Evolutionary conservation across 805 yeast genomes (phyloP), one percentile per base, ranked within the genome.

Genomic region (Komagataella populi): DNA sequence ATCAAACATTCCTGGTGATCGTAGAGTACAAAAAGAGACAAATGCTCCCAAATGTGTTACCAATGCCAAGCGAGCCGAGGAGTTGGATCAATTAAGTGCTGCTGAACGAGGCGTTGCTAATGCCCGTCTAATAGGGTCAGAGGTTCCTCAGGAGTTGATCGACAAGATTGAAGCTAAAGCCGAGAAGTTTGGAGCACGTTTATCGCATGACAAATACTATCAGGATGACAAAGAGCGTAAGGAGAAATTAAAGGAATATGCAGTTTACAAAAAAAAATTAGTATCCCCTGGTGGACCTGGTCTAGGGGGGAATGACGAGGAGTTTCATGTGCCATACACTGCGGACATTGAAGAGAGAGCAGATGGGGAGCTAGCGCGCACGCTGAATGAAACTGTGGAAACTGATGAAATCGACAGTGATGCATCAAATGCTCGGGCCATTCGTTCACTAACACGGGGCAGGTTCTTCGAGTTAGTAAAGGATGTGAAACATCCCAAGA

Each of bases 391-490:
- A 55, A 72, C 76, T 10, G 76, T 81, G 46, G 71, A 70, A 46
- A 70, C 76, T 50, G 80, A 86, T 2, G 76, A 74, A 23, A 65
- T 81, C 17, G 82, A 80, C 55, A 67, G 80, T 16, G 78, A 78
- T 57, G 64, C 64, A 23, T 65, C 68, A 6, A 76, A 76, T 50
- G 76, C 80, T 46, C 69, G 89, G 51, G 83, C 80, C n/a, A 71
- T 84, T 16, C 77, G 84, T 55, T 83, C 87, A 4, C 73, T 85
- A 44, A 81, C 87, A 2, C 69, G 89, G 55, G 90, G 90, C 2
- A 72, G 75, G 55, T 80, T 80, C 58, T 81, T 81, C 59, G 75
- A 75, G 54, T 63, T 77, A 6, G 52, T 59, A 36, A 57, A 60
- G 49, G 49, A 55, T 23, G 36, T 52, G 49, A 45, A 57, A 55